Conservation (phyloP, 768 basidiomycete species). For the Termitomyces sp. region DNA sequence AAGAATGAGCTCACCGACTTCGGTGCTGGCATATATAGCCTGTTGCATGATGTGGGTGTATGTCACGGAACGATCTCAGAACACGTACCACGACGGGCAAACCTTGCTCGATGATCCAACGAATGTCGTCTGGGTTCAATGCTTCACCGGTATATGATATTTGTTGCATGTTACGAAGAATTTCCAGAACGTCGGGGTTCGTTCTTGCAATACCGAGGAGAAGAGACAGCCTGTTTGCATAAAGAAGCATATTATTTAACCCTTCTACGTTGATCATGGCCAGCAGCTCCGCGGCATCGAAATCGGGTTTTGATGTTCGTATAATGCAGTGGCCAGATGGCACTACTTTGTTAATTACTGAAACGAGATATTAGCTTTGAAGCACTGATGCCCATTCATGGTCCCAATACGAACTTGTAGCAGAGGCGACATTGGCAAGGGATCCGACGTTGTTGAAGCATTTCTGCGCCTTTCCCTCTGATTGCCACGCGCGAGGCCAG, state of each 20-base stretch:
- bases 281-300: slow-evolving; percentile 2
- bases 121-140: slow-evolving; percentile 4
- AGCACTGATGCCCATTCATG: background rate
- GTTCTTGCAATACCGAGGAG: slow-evolving; percentile 1
- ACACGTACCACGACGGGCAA: slow-evolving; percentile 4
- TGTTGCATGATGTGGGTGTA: background rate
- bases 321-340: slow-evolving; percentile 4
- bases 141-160: slow-evolving; percentile 5
- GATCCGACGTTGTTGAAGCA: slow-evolving; percentile 5
- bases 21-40: slow-evolving; percentile 6
- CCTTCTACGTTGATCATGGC: slow-evolving; percentile 2
- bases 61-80: background rate
- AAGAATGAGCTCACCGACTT: background rate
- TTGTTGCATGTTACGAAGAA: slow-evolving; percentile 4
- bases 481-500: slow-evolving; percentile 8
- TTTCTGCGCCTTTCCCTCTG: background rate
- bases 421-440: slow-evolving; percentile 2
- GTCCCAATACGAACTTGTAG: background rate
- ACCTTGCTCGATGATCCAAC: slow-evolving; percentile 1
- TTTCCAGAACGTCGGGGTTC: background rate
- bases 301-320: slow-evolving; percentile 2
- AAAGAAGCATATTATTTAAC: slow-evolving; percentile 7
- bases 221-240: background rate
- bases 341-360: slow-evolving; percentile 2
- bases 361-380: background rate